Conservation (phyloP, 495 filamentous ascomycete genomes). For the Podospora pseudoanserina region DNA sequence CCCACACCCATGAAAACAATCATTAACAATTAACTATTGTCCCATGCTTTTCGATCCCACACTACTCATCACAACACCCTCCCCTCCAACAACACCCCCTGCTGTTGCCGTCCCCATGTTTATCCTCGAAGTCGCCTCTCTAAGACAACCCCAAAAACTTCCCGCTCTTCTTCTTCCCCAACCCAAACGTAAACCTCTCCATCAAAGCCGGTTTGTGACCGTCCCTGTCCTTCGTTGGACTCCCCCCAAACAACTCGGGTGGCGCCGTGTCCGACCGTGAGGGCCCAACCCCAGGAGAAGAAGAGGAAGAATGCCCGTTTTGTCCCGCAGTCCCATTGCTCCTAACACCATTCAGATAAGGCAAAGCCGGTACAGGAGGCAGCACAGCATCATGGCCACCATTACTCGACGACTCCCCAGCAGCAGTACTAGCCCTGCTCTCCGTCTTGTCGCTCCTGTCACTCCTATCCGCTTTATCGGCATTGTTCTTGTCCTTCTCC, state of each 20-base stretch:
- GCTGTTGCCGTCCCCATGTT: neutral
- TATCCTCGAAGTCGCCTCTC: neutral
- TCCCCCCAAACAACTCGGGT: constrained; percentile 10
- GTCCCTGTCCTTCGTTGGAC: constrained; percentile 25
- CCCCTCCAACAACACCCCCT: neutral
- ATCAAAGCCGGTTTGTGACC: constrained; percentile 30
- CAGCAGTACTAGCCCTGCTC: constrained; percentile 10
- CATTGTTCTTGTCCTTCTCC: constrained; percentile 14
- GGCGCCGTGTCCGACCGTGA: constrained; percentile 4
- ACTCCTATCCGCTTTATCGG: constrained; percentile 16
- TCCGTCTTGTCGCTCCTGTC: constrained; percentile 20
- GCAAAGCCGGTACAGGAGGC: neutral
- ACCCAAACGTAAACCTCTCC: constrained; percentile 54
- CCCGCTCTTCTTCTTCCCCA: constrained; percentile 59
- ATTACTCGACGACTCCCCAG: constrained; percentile 3
- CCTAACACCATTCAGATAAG: constrained; percentile 6
- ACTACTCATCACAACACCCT: neutral
- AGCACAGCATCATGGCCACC: neutral
- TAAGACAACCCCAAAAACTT: constrained; percentile 34
- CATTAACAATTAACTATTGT: neutral
- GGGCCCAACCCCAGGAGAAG: neutral
- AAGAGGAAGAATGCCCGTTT: neutral
- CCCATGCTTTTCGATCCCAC: neutral
- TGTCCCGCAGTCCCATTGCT: constrained; percentile 2
- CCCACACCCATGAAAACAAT: neutral